A percentile compares a stretch with the other conserved stretches of the same genome.
Conservation (phyloP, 805 yeast genomes). For the Soucietia sequanensis region DNA sequence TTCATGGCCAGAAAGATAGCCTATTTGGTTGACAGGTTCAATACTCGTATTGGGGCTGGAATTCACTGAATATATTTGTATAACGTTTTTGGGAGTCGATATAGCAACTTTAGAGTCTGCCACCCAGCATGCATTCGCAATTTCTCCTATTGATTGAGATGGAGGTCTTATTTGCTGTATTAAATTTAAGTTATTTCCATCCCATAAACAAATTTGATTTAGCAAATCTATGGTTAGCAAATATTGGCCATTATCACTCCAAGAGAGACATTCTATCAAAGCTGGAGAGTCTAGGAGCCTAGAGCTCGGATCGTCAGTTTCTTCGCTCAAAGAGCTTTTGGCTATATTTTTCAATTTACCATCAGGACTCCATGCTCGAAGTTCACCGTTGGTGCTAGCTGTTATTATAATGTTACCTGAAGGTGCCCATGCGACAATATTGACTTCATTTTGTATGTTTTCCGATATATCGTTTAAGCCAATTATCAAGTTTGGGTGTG, state of each 20-base stretch:
- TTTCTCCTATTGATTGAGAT: slow-evolving; percentile 2
- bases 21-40: slow-evolving; percentile 19
- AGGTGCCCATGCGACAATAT: slow-evolving; percentile 60
- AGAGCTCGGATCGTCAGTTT: slow-evolving; percentile 4
- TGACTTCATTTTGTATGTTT: slow-evolving; percentile 21
- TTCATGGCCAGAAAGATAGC: slow-evolving; percentile 57
- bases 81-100: slow-evolving; percentile 57
- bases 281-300: no score
- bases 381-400: slow-evolving; percentile 66
- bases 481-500: slow-evolving; percentile 24
- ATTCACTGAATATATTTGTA: slow-evolving; percentile 51
- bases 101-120: slow-evolving; percentile 65
- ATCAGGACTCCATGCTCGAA: slow-evolving; percentile 74
- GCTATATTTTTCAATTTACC: slow-evolving; percentile 59
- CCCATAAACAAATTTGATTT: slow-evolving; percentile 58
- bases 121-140: slow-evolving; percentile 68
- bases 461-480: slow-evolving; percentile 8
- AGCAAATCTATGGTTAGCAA: slow-evolving; percentile 57
- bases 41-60: slow-evolving; percentile 7
- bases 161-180: slow-evolving; percentile 24
- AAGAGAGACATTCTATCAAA: slow-evolving; percentile 52
- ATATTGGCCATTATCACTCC: slow-evolving; percentile 59
- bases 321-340: slow-evolving; percentile 11
- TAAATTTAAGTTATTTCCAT: slow-evolving; percentile 42
- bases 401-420: slow-evolving; percentile 62